These are phyloP conservation scores for Colletotrichum sidae DNA, from an alignment of 2,329 filamentous ascomycete species.

Conservation along the genomic window DNA sequence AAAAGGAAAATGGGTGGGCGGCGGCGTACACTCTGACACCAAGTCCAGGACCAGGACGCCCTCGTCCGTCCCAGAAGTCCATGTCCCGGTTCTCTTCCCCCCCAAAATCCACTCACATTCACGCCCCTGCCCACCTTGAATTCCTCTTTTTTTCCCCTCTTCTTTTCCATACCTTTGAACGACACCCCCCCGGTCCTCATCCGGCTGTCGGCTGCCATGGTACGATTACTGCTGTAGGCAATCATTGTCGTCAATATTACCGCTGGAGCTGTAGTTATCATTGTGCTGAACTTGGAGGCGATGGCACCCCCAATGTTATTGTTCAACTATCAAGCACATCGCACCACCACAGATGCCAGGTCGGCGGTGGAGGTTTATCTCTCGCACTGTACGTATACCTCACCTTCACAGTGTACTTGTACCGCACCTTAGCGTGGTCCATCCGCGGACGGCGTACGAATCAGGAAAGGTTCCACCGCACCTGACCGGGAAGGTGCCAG, in stretches of 20 bases:
- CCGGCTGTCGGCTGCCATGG: too few species aligned
- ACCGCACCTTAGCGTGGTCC: background rate
- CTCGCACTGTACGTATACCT: conserved; percentile 23
- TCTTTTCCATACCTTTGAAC: conserved; percentile 9
- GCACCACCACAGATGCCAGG: conserved; percentile 23
- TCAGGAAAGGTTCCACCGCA: conserved; percentile 23
- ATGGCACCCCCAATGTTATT: too few species aligned
- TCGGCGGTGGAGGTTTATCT: background rate
- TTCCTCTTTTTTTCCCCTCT: background rate
- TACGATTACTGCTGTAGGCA: too few species aligned
- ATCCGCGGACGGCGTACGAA: conserved; percentile 26
- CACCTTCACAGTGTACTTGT: too few species aligned
- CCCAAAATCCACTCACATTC: conserved; percentile 1
- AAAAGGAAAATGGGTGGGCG: conserved; percentile 46
- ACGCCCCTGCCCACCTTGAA: background rate
- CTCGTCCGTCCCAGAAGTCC: conserved; percentile 3
- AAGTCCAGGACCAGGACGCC: conserved; percentile 34
- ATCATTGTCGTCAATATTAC: too few species aligned
- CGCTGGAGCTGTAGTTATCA: too few species aligned
- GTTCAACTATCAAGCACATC: too few species aligned
- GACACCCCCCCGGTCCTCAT: too few species aligned
- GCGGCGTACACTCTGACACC: conserved; percentile 37
- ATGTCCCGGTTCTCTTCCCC: conserved; percentile 3
- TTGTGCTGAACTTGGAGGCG: too few species aligned
- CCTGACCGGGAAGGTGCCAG: conserved; percentile 6